These are phyloP conservation scores for Zygotorulaspora florentina DNA, from an alignment of 805 yeast species.

Conservation along the genomic window DNA sequence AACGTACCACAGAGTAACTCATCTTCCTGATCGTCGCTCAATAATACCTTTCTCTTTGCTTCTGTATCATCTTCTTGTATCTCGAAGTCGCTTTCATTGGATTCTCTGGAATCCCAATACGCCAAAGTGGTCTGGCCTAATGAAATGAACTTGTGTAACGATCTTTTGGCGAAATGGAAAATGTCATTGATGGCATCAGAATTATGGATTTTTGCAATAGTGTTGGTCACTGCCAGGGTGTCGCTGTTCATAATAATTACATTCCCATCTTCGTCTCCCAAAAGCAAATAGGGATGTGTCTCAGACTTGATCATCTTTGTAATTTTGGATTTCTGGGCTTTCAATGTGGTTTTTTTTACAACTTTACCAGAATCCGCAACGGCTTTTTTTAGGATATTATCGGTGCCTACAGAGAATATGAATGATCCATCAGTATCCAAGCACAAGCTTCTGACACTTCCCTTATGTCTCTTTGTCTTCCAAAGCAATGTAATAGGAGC, in stretches of 20 bases:
- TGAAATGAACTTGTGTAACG: conserved; percentile 73
- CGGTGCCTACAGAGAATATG: conserved; percentile 73
- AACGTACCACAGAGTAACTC: conserved; percentile 76
- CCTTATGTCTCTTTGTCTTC: conserved; percentile 89
- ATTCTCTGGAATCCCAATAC: conserved; percentile 70
- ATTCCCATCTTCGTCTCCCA: conserved; percentile 67
- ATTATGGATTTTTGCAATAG: conserved; percentile 51
- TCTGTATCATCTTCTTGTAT: conserved; percentile 21
- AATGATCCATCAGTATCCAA: conserved; percentile 51
- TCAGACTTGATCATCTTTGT: conserved; percentile 36
- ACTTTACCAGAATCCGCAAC: conserved; percentile 72
- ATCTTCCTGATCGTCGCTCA: conserved; percentile 89
- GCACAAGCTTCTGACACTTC: conserved; percentile 70
- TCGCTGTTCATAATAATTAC: conserved; percentile 60
- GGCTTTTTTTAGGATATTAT: conserved; percentile 73
- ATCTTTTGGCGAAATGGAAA: conserved; percentile 56
- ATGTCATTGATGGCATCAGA: conserved; percentile 77
- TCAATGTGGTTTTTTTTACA: conserved; percentile 43
- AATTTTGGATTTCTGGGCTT: conserved; percentile 21
- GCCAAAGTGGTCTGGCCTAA: conserved; percentile 80
- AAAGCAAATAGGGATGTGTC: conserved; percentile 43
- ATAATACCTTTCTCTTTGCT: conserved; percentile 46
- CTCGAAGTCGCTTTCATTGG: conserved; percentile 21
- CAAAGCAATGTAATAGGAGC: conserved; percentile 45
- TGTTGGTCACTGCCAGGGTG: conserved; percentile 47